Base-by-base conservation (phyloP, 2,329 filamentous ascomycete genomes). In the Paecilomyces sp. region DNA sequence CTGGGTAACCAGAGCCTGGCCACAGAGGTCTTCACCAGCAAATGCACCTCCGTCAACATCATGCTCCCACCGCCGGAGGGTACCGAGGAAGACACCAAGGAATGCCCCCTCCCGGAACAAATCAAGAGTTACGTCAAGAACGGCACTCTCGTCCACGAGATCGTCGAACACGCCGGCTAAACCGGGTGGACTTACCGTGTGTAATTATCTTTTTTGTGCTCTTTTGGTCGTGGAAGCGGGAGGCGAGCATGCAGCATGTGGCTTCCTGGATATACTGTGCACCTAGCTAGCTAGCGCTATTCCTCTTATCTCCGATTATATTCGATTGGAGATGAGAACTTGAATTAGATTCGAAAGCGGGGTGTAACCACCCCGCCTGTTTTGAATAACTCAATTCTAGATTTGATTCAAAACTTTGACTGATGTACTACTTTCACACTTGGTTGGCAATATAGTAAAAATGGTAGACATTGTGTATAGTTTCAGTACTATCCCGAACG, bases 161-260 rank as follows among this genome's bases (percentile, higher is more conserved):
- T 99, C 74, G 94, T 99, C 18, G 92, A 94, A 69, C 93, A 97
- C 78, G 86, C 90, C 64, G 92, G 93, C 59, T 97, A 62, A 53
- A 30, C 12, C 8, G 6, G 31, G 31, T 1, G 31, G 28, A 9
- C 22, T 24, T 53, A 15, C 30, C 11, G 12, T 53, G 51, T 47
- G 41, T 47, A 47, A 47, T 47, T 47, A 47, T 28, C 25, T 28
- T 28, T 28, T 3, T 28, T 6, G 25, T 28, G 31, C 9, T 47
- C 51, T 53, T 53, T 53, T 53, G 54, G 3, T 34, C 31, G 52
- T 55, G 52, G 15, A n/a, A 30, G 15, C 18, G 36, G 6, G 36
- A 47, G 41, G 31, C 50, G 51, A 47, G 41, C 41, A 33, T 36
- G 52, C 15, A n/a, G 56, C 25, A 52, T 58, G 54, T 55, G 31